These are phyloP conservation scores for Solanum aculeatissimum DNA, from an alignment of 305 asterid species.

Conservation along the genomic window DNA sequence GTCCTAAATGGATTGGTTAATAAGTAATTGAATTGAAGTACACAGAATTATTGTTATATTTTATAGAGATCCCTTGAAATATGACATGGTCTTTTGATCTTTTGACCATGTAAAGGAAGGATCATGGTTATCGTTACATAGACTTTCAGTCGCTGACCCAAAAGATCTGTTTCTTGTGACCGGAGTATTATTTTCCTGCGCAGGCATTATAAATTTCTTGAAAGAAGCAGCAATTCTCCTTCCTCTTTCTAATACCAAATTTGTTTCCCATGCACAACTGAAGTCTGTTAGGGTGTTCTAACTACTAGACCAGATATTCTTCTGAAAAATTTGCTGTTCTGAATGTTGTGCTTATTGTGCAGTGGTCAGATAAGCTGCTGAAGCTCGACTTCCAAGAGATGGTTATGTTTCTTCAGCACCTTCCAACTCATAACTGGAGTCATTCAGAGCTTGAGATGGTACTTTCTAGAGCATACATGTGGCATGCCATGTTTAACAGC, in stretches of 20 bases:
- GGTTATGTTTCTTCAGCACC: slow-evolving; percentile 98
- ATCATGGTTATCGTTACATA: neutral
- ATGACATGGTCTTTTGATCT: neutral
- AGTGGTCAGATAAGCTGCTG: slow-evolving; percentile 86
- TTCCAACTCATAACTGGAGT: slow-evolving; percentile 80
- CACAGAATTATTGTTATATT: neutral
- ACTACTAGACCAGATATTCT: neutral
- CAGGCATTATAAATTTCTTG: neutral
- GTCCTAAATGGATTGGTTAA: neutral
- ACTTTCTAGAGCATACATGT: slow-evolving; percentile 92
- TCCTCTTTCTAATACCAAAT: neutral
- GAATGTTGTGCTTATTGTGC: neutral
- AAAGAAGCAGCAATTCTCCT: neutral
- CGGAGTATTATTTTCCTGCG: neutral
- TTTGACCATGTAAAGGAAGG: neutral
- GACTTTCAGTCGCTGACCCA: neutral
- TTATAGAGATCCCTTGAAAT: neutral
- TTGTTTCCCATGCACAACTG: neutral
- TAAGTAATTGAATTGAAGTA: neutral
- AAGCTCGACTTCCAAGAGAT: slow-evolving; percentile 94
- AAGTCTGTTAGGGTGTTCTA: neutral
- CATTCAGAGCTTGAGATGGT: slow-evolving; percentile 81
- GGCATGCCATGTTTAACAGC: slow-evolving; percentile 90
- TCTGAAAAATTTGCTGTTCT: neutral
- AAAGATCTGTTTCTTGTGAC: neutral